A percentile compares a stretch with the other conserved stretches of the same genome.
These are phyloP conservation scores for Pyrus hybrid DNA, from an alignment of 331 rosid species.

Conservation along the genomic window DNA sequence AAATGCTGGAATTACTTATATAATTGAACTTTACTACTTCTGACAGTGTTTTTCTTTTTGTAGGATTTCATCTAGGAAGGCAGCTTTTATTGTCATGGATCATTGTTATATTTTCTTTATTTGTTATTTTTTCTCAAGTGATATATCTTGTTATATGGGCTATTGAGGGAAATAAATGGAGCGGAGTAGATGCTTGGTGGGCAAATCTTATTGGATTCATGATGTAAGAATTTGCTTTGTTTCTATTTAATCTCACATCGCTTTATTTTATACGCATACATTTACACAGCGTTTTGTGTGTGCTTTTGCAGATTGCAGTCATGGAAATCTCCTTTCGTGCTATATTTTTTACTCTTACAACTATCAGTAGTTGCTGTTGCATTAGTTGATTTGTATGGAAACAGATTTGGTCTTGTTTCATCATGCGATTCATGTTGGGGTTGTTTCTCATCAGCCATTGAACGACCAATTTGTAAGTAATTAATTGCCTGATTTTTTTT, in stretches of 20 bases:
- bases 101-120: conserved; percentile 52
- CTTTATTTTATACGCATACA: background rate
- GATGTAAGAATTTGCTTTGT: conserved; percentile 46
- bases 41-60: conserved; percentile 16
- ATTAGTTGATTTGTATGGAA: conserved; percentile 56
- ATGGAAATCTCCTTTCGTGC: conserved; percentile 65
- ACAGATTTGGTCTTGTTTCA: conserved; percentile 38
- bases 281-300: conserved; percentile 23
- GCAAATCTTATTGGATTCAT: conserved; percentile 73
- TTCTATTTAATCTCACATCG: conserved; percentile 1
- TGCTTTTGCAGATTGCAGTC: conserved; percentile 72
- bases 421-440: conserved; percentile 64
- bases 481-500: conserved; percentile 11
- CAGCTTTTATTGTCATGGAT: conserved; percentile 61
- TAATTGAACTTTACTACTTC: conserved; percentile 8
- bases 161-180: conserved; percentile 48
- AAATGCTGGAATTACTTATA: conserved; percentile 9
- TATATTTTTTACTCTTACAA: conserved; percentile 65
- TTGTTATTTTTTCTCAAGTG: conserved; percentile 63
- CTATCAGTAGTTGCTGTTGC: conserved; percentile 56
- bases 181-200: conserved; percentile 60
- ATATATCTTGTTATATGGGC: conserved; percentile 55
- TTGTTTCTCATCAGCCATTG: conserved; percentile 42
- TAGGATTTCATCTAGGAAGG: conserved; percentile 63
- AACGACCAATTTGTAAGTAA: conserved; percentile 63